Evolutionary conservation across 177 flowering plant genomes (phyloP).

Genomic region (Vitis hybrid): DNA sequence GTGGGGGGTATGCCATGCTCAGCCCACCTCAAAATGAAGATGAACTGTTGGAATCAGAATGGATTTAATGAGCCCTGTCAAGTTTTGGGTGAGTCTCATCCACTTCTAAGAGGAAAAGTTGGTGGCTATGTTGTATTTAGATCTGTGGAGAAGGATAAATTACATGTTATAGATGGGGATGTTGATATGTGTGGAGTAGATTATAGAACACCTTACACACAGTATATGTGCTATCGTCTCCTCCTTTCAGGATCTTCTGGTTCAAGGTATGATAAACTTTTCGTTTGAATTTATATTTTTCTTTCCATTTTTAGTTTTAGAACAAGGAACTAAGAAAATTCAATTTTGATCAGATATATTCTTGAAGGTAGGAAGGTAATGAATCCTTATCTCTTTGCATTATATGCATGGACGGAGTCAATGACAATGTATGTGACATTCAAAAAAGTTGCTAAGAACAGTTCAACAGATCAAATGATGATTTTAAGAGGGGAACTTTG

Average conservation of each 20-base stretch:
- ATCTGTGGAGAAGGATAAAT: constrained; percentile 48
- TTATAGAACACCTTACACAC: constrained; percentile 50
- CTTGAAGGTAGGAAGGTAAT: constrained; percentile 57
- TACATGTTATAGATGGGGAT: constrained; percentile 53
- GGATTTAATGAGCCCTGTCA: constrained; percentile 4
- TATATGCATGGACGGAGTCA: constrained; percentile 48
- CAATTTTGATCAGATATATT: constrained; percentile 37
- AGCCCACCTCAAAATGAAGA: constrained; percentile 48
- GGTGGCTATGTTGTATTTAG: constrained; percentile 47
- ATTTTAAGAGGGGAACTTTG: constrained; percentile 16
- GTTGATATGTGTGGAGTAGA: constrained; percentile 49
- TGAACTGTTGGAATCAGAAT: constrained; percentile 19
- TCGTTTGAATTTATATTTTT: not conserved
- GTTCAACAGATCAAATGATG: not conserved
- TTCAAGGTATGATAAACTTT: constrained; percentile 37
- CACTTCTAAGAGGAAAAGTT: constrained; percentile 48
- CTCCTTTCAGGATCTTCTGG: constrained; percentile 60
- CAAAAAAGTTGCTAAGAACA: constrained; percentile 5
- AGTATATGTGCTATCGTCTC: constrained; percentile 53
- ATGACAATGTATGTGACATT: constrained; percentile 20
- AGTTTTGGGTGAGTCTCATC: constrained; percentile 17
- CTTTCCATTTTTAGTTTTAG: not conserved
- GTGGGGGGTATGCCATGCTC: constrained; percentile 61
- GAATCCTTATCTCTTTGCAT: constrained; percentile 53
- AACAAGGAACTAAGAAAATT: not conserved